Evolutionary conservation across 331 rosid species (phyloP).

Genomic region (Malus hybrid): DNA sequence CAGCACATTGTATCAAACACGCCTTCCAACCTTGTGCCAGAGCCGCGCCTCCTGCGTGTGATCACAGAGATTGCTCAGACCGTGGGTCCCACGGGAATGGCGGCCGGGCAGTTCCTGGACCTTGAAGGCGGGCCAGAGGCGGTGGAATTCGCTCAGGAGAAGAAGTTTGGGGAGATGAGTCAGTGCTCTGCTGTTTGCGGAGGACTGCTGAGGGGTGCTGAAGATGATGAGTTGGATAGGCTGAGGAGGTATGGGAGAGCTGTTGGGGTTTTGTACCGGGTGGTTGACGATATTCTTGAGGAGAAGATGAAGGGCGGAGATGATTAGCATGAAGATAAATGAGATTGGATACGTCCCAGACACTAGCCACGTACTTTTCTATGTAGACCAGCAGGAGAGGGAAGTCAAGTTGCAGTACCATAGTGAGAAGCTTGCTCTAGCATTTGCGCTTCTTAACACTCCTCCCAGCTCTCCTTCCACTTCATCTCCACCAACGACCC

Average conservation of each 20-base stretch:
- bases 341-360: slow-evolving; percentile 40
- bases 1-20: slow-evolving; percentile 50
- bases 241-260: slow-evolving; percentile 91
- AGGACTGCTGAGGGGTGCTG: slow-evolving; percentile 81
- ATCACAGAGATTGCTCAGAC: slow-evolving; percentile 79
- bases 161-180: slow-evolving; percentile 90
- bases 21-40: slow-evolving; percentile 70
- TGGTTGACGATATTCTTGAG: slow-evolving; percentile 70
- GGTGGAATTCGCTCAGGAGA: slow-evolving; percentile 71
- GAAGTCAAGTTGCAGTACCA: slow-evolving; percentile 39
- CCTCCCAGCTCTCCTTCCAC: slow-evolving; percentile 60
- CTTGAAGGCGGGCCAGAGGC: slow-evolving; percentile 67
- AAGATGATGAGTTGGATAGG: slow-evolving; percentile 65
- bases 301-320: slow-evolving; percentile 25
- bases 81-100: slow-evolving; percentile 96
- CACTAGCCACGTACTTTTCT: slow-evolving; percentile 37
- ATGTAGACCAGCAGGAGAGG: slow-evolving; percentile 35
- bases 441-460: slow-evolving; percentile 35
- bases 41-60: slow-evolving; percentile 57
- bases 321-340: slow-evolving; percentile 16
- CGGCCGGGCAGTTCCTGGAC: slow-evolving; percentile 91
- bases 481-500: slow-evolving; percentile 76
- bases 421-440: slow-evolving; percentile 43
- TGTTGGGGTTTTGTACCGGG: slow-evolving; percentile 71
- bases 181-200: slow-evolving; percentile 95